Conservation (phyloP, 352 stramenopile species). For the Salisapilia sapeloensis region DNA sequence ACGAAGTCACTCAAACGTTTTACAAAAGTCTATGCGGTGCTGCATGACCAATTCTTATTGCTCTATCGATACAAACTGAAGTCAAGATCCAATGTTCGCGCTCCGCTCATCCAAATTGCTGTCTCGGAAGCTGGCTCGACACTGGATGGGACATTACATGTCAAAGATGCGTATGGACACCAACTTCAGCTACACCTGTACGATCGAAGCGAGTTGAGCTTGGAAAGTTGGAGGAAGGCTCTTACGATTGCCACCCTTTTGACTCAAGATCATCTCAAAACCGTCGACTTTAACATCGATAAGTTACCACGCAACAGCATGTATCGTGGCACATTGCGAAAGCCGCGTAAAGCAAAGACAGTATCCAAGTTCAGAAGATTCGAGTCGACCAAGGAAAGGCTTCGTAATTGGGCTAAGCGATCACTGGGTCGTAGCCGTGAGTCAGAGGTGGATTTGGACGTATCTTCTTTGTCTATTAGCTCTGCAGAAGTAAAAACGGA, state of each 20-base stretch:
- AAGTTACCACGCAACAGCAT: neutral
- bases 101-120: constrained; percentile 21
- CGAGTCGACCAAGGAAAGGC: no score
- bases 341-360: no score
- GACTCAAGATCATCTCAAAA: neutral
- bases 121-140: constrained; percentile 7
- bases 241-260: neutral
- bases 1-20: constrained; percentile 3
- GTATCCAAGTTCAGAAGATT: no score
- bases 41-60: constrained; percentile 23
- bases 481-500: no score
- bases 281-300: neutral
- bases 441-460: no score
- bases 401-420: no score
- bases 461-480: no score
- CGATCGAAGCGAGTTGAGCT: constrained; percentile 8
- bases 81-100: constrained; percentile 2
- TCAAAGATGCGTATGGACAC: constrained; percentile 15
- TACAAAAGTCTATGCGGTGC: constrained; percentile 20
- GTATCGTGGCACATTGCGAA: constrained; percentile 12
- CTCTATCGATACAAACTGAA: constrained; percentile 14
- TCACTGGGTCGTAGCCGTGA: no score
- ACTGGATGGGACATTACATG: constrained; percentile 11
- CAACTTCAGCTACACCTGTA: constrained; percentile 25
- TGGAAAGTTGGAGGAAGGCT: no score